These are phyloP conservation scores for Gymnopilus junonius DNA, from an alignment of 768 basidiomycete genomes.

Conservation along the genomic window DNA sequence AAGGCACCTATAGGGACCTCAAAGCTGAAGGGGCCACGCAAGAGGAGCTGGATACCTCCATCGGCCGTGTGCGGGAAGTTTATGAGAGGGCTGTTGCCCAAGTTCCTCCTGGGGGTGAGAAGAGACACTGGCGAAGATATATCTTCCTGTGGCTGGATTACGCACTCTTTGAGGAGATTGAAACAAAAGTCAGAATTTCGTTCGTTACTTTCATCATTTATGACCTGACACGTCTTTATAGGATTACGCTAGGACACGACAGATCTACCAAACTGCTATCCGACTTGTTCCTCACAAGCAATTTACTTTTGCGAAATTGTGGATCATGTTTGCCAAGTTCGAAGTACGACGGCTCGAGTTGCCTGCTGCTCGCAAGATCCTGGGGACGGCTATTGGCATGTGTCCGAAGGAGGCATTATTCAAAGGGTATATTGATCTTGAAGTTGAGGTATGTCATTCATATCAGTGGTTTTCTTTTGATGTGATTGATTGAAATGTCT, in stretches of 20 bases:
- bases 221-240: slow-evolving; percentile 29
- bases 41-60: slow-evolving; percentile 68
- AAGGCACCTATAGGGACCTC: slow-evolving; percentile 79
- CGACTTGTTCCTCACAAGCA: slow-evolving; percentile 92
- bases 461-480: background rate
- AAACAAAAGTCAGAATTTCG: slow-evolving; percentile 70
- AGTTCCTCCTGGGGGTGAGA: slow-evolving; percentile 92
- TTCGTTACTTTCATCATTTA: background rate
- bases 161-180: slow-evolving; percentile 95
- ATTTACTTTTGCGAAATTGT: slow-evolving; percentile 97
- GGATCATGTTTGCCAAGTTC: slow-evolving; percentile 92
- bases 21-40: slow-evolving; percentile 74
- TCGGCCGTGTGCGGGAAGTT: slow-evolving; percentile 81
- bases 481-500: slow-evolving; percentile 1
- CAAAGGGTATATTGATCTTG: slow-evolving; percentile 94
- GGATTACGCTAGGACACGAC: slow-evolving; percentile 85
- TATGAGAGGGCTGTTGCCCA: slow-evolving; percentile 96
- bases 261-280: slow-evolving; percentile 91
- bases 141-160: slow-evolving; percentile 96
- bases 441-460: slow-evolving; percentile 80
- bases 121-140: slow-evolving; percentile 89
- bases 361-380: slow-evolving; percentile 81
- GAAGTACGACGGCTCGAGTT: slow-evolving; percentile 87
- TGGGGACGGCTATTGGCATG: slow-evolving; percentile 93
- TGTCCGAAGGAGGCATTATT: slow-evolving; percentile 95